Evolutionary conservation across 768 basidiomycete genomes (phyloP).

Genomic region (Daedaleopsis nitida): DNA sequence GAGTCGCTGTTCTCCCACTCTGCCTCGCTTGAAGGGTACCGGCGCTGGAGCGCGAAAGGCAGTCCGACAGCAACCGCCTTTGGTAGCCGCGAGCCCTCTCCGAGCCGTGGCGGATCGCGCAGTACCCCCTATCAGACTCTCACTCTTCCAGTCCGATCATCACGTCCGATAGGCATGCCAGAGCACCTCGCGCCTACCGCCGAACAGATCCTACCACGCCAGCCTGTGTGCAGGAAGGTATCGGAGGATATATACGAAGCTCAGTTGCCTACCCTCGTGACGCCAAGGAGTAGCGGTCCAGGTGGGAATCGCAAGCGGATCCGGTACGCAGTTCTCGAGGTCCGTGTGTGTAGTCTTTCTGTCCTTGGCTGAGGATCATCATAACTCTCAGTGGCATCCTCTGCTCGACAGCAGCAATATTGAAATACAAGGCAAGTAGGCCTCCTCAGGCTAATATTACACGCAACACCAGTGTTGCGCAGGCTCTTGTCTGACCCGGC

Average conservation of each 20-base stretch:
- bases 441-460: neutral
- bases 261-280: slow-evolving; percentile 73
- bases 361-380: too few relatives aligned
- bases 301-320: slow-evolving; percentile 72
- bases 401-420: slow-evolving; percentile 90
- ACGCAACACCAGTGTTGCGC: neutral
- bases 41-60: slow-evolving; percentile 74
- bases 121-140: slow-evolving; percentile 37
- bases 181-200: slow-evolving; percentile 28
- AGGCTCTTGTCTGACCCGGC: slow-evolving; percentile 10
- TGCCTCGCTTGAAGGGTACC: slow-evolving; percentile 74
- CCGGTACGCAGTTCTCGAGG: slow-evolving; percentile 85
- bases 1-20: slow-evolving; percentile 86
- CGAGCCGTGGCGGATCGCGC: slow-evolving; percentile 34
- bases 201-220: slow-evolving; percentile 24
- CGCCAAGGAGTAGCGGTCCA: slow-evolving; percentile 67
- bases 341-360: slow-evolving; percentile 31
- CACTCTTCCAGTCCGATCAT: slow-evolving; percentile 60
- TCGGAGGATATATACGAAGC: slow-evolving; percentile 72
- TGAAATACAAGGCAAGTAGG: slow-evolving; percentile 65
- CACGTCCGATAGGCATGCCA: slow-evolving; percentile 61
- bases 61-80: slow-evolving; percentile 39
- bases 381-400: slow-evolving; percentile 91
- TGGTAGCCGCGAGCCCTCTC: slow-evolving; percentile 21
- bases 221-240: slow-evolving; percentile 45